These are phyloP conservation scores for Diaporthe batatas DNA, from an alignment of 2,329 filamentous ascomycete genomes.

Conservation along the genomic window DNA sequence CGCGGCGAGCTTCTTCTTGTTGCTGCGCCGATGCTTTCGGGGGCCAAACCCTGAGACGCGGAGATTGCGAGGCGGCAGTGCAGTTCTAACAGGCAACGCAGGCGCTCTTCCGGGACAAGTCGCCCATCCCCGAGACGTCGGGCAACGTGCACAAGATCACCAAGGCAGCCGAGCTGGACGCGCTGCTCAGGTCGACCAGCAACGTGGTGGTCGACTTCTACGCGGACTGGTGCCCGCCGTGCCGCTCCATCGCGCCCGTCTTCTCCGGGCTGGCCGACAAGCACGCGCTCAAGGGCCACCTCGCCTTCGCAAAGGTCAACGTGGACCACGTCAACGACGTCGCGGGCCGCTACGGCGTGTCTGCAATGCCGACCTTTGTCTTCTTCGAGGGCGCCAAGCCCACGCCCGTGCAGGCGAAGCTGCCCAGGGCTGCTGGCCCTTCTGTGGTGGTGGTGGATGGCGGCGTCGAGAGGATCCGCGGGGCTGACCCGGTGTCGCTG, in stretches of 20 bases:
- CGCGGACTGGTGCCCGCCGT: conserved; percentile 65
- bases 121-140: conserved; percentile 57
- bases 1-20: conserved; percentile 30
- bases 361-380: conserved; percentile 68
- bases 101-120: conserved; percentile 46
- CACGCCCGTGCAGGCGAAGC: conserved; percentile 48
- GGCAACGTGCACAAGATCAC: conserved; percentile 54
- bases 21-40: background rate
- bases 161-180: conserved; percentile 51
- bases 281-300: conserved; percentile 53
- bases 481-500: conserved; percentile 51
- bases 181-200: conserved; percentile 55
- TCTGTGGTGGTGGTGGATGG: conserved; percentile 37
- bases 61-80: background rate
- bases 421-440: conserved; percentile 38
- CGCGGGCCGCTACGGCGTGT: conserved; percentile 61
- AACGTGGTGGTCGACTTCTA: conserved; percentile 64
- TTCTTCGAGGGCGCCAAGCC: conserved; percentile 65
- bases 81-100: conserved; percentile 16
- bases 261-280: conserved; percentile 59
- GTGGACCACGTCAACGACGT: conserved; percentile 66
- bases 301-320: conserved; percentile 69
- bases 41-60: background rate
- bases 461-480: conserved; percentile 49
- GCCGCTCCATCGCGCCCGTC: conserved; percentile 61